Conservation (phyloP, 2,329 filamentous ascomycete species). For the Aureobasidium musti region DNA sequence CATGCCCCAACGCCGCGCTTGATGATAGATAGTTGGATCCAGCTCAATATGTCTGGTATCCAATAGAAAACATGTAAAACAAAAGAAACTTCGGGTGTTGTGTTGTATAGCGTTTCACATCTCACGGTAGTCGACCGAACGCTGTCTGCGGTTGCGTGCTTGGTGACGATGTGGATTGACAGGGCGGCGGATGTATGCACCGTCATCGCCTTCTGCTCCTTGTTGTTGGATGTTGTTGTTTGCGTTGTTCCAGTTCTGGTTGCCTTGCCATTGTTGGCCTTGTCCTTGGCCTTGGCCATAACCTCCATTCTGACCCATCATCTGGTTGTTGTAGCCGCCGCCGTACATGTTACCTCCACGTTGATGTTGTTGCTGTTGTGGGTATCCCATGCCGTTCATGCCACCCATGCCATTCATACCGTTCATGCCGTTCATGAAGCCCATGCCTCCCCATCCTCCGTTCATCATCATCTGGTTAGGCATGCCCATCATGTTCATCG, state of each 20-base stretch:
- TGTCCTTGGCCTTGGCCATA: conserved; percentile 32
- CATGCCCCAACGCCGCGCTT: conserved; percentile 25
- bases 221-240: conserved; percentile 33
- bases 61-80: conserved; percentile 7
- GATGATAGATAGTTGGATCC: conserved; percentile 1
- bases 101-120: conserved; percentile 52
- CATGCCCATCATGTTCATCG: conserved; percentile 31
- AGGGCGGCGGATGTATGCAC: conserved; percentile 92
- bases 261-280: conserved; percentile 36
- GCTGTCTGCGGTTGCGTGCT: conserved; percentile 69
- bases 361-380: conserved; percentile 10
- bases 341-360: conserved; percentile 29
- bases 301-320: conserved; percentile 31
- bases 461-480: conserved; percentile 45
- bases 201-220: conserved; percentile 61
- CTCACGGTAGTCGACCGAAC: conserved; percentile 90
- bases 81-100: not conserved
- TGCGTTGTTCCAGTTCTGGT: conserved; percentile 41
- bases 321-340: conserved; percentile 33
- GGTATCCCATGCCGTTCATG: conserved; percentile 43
- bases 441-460: conserved; percentile 35
- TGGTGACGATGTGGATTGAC: conserved; percentile 92
- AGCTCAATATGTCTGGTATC: conserved; percentile 4
- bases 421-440: conserved; percentile 46
- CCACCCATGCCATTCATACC: conserved; percentile 38